phyloP scores from a whole-genome alignment of 176 grass and related monocot genomes.

The Aegilops speltoides region DNA sequence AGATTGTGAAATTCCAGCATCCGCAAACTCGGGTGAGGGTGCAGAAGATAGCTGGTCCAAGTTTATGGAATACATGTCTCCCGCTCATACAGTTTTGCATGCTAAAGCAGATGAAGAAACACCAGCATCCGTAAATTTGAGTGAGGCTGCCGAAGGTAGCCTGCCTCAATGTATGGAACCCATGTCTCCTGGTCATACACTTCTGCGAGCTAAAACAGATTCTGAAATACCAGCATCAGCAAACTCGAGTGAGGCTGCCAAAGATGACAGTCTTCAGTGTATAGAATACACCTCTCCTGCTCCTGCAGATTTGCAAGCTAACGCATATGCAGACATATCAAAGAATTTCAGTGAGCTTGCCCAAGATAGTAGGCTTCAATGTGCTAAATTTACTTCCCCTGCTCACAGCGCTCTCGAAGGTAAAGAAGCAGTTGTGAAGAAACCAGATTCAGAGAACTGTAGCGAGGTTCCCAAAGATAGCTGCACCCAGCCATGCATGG shows the following conservation, averaged over 20 bases:
- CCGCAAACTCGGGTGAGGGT: constrained; percentile 16
- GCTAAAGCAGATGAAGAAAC: constrained; percentile 32
- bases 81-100: constrained; percentile 38
- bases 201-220: constrained; percentile 38
- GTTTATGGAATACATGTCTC: constrained; percentile 55
- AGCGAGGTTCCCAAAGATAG: neutral
- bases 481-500: constrained; percentile 21
- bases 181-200: constrained; percentile 46
- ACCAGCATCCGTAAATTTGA: constrained; percentile 27
- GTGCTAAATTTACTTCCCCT: constrained; percentile 51
- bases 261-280: constrained; percentile 14
- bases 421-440: constrained; percentile 44
- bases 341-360: constrained; percentile 28
- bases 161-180: constrained; percentile 26
- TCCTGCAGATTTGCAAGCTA: constrained; percentile 30
- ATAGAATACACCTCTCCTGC: constrained; percentile 55
- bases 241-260: constrained; percentile 25
- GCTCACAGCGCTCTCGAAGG: constrained; percentile 39
- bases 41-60: neutral
- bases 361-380: constrained; percentile 11
- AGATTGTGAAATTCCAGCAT: constrained; percentile 32
- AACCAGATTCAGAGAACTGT: constrained; percentile 27
- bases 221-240: constrained; percentile 32
- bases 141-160: constrained; percentile 1
- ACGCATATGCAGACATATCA: constrained; percentile 38